Base-by-base conservation (phyloP, 1,139 yeast genomes). In the Torulaspora globosa region DNA sequence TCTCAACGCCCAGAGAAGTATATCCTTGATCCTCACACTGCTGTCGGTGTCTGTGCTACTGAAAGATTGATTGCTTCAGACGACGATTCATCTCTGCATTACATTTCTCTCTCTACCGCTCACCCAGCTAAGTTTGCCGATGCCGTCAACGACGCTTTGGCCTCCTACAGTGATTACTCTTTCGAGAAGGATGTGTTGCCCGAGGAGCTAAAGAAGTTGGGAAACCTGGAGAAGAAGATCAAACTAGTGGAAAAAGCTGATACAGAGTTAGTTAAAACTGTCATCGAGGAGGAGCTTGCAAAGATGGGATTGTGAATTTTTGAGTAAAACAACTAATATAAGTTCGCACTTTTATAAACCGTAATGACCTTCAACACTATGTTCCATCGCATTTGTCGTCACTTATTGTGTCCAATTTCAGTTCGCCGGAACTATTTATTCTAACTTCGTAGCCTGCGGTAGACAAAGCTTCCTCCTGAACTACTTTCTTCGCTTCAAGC, bases 121-220 rank as follows among this genome's bases (percentile, higher is more conserved):
- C 98, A 92, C 65, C 98, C 98, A 36, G 98, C 98, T 50, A 92
- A 92, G 70, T 92, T 92, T 64, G 87, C 96, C 23, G 97, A 89
- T 53, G 98, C 96, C 44, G 98, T 92, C 15, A 84, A 89, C 66
- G 72, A 78, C 58, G 89, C 97, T 1, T 77, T 92, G 57, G 66
- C 70, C 41, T 75, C 75, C 1, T 73, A 80, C 52, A 78, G 75
- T 19, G 88, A 80, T 19, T 94, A 90, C 70, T 80, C 89, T 4
- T 92, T 92, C 61, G 96, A 88, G 58, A 74, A 74, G 43, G 90
- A 87, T 56, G 97, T 94, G 24, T 75, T 94, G 48, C 98, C 98
- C 30, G 85, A 75, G 30, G 97, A 88, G 68, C 79, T 92, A 68
- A 84, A 79, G 68, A 79, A 78, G 43, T 77, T 92, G 66, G 71